A percentile compares a stretch with the other conserved stretches of the same genome.
These are phyloP conservation scores for Amborella trichopoda DNA, from an alignment of 164 flowering plant genomes.

Conservation along the genomic window DNA sequence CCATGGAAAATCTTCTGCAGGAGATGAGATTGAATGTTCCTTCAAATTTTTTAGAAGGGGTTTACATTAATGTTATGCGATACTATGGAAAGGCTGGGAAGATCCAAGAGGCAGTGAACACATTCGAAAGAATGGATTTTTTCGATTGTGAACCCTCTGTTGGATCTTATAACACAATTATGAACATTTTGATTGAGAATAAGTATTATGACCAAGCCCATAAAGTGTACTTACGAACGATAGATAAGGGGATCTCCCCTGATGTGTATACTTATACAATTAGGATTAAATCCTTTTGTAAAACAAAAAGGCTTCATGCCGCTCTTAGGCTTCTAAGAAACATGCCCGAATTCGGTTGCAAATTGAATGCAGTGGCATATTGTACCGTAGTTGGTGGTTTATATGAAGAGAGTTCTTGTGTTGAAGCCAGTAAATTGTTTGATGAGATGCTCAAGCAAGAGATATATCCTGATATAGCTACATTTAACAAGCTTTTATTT, in stretches of 20 bases:
- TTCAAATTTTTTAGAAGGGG: slow-evolving; percentile 51
- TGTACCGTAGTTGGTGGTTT: slow-evolving; percentile 77
- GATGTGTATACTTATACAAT: slow-evolving; percentile 75
- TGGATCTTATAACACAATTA: slow-evolving; percentile 56
- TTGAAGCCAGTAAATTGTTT: slow-evolving; percentile 56
- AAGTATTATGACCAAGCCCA: slow-evolving; percentile 69
- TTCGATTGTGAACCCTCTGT: slow-evolving; percentile 59
- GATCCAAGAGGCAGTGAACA: slow-evolving; percentile 68
- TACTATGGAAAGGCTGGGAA: slow-evolving; percentile 60
- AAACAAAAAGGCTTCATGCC: slow-evolving; percentile 56
- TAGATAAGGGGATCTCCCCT: slow-evolving; percentile 50
- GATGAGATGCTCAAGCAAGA: slow-evolving; percentile 50
- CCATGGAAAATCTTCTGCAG: slow-evolving; percentile 50
- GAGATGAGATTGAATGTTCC: slow-evolving; percentile 57
- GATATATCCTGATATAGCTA: slow-evolving; percentile 42
- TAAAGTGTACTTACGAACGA: slow-evolving; percentile 70
- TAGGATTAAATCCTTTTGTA: slow-evolving; percentile 85
- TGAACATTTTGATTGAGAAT: slow-evolving; percentile 75
- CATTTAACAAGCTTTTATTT: slow-evolving; percentile 21
- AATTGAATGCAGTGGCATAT: slow-evolving; percentile 62
- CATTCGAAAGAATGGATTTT: slow-evolving; percentile 90
- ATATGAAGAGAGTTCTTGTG: slow-evolving; percentile 34
- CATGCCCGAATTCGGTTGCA: slow-evolving; percentile 57
- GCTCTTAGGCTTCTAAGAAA: slow-evolving; percentile 76
- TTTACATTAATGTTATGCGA: slow-evolving; percentile 60